Base-by-base conservation (phyloP, 805 yeast genomes). In the Clavispora fructus region DNA sequence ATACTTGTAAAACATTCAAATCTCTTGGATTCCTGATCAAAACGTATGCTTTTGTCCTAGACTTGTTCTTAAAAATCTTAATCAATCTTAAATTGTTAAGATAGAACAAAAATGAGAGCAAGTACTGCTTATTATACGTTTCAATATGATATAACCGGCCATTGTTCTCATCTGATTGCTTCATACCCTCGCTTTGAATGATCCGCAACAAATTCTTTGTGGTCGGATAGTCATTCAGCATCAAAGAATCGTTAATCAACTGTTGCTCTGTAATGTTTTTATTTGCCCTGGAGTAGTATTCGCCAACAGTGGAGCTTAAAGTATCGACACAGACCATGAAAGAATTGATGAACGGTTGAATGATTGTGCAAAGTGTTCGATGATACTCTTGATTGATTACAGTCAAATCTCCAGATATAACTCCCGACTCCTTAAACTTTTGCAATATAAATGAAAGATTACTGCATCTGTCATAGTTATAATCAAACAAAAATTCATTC, bases 401-500 rank as follows among this genome's bases (percentile, higher is more conserved):
- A 26, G 54, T 47, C 40, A 56, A 61, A 13, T 48, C 42, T 4
- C 47, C 52, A 13, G 53, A 49, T 9, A 52, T 53, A 16, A 59
- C 62, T 4, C 50, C 56, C 13, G 44, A 29, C 6, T 48, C 48
- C 32, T 46, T 52, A 23, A 45, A 49, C 9, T 31, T 41, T 41
- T 58, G 44, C 45, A 71, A 59, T 10, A 71, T 61, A 41, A 48
- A 50, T 2, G 62, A 52, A 37, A 67, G 56, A 13, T 59, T 61
- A 44, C 63, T 65, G 32, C 62, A 51, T 29, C 53, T 48, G 46
- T 68, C 65, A 41, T 61, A 62, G 52, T 69, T 62, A 53, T 71
- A 65, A 49, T 71, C 76, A 49, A 71, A 70, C 45, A 71, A 62
- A 48, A 71, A 71, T 55, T 71, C 76, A 46, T 64, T 65, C 50